phyloP scores from a whole-genome alignment of 352 stramenopile species.

The Phytophthora brassicae region DNA sequence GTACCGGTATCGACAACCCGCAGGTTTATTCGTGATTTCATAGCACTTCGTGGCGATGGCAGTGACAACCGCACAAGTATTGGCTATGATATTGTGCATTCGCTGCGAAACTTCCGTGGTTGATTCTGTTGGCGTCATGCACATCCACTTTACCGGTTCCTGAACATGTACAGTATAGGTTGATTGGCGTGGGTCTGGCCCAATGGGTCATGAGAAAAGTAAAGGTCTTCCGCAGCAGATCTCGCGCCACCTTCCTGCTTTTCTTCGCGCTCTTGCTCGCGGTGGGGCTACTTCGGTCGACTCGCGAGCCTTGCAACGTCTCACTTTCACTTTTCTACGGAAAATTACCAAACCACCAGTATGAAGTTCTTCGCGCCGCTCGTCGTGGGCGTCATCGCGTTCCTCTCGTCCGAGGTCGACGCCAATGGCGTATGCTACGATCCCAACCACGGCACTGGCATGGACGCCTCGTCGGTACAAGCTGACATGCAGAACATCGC shows the following conservation, averaged over 20 bases:
- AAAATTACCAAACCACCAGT: conserved; percentile 13
- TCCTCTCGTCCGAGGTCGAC: conserved; percentile 33
- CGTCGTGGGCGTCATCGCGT: conserved; percentile 30
- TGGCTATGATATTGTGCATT: too few relatives aligned
- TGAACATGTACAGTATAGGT: too few relatives aligned
- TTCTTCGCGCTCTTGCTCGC: conserved; percentile 5
- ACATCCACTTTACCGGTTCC: too few relatives aligned
- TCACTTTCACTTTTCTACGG: conserved; percentile 25
- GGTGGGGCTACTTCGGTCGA: background rate
- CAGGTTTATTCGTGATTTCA: too few relatives aligned
- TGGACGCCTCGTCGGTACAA: conserved; percentile 42
- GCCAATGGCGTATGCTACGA: conserved; percentile 56
- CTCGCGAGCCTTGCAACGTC: background rate
- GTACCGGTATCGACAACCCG: too few relatives aligned
- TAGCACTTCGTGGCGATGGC: too few relatives aligned
- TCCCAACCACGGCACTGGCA: conserved; percentile 33
- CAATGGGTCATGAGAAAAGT: conserved; percentile 1
- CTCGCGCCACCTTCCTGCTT: background rate
- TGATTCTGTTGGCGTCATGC: too few relatives aligned
- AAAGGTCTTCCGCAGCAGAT: background rate
- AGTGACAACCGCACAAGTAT: too few relatives aligned
- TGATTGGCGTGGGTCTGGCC: conserved; percentile 28
- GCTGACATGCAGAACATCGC: conserved; percentile 51
- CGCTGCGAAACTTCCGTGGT: too few relatives aligned
- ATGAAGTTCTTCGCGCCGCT: conserved; percentile 42